Evolutionary conservation across 306 rosid genomes (phyloP), one percentile per base, ranked within the genome.

Genomic region (Dryas octopetala): DNA sequence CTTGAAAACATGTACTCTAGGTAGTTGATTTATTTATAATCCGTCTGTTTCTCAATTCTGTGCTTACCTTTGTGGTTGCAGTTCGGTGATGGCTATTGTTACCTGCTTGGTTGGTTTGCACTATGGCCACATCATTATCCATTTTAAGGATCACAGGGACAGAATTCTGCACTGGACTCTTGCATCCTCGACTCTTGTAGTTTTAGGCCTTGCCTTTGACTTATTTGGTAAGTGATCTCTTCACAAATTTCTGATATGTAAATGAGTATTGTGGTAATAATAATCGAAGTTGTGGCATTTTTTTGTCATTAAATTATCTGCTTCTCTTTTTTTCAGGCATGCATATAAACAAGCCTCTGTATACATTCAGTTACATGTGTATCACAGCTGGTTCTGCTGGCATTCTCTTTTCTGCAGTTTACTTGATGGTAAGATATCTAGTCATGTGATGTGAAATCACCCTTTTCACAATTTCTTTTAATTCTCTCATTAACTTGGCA

Each of bases 71-170:
- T 26, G 75, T 76, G 52, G 41, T 71, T 76, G 64, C 62, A 93
- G 99, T 73, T 85, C 99, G 28, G 85, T 90, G 86, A 90, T 96
- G 99, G 98, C 98, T 9, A 62, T 96, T 60, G 92, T 90, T 72
- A 92, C 99, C 74, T 96, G 98, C 90, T 88, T 96, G 83, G 40
- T 96, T 78, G 99, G 99, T 70, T 76, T 96, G 89, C 98, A 96
- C 73, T 92, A 72, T 3, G 99, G 99, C 17, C 99, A 92, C 73
- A 87, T 96, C 47, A 89, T 96, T 76, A 83, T 90, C 77, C 99
- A 96, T 77, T 92, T 89, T 49, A 86, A 90, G 92, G 96, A 89
- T 73, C 97, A 94, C 72, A 80, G 88, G 77, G 86, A 86, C 59
- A 86, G 98, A 83, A 79, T 90, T 72, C 77, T 89, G 78, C 85